Percentiles rank a stretch among this genome's conserved stretches.
phyloP scores from a whole-genome alignment of 192 early-diverging fungal species.

The Obelidium mucronatum region DNA sequence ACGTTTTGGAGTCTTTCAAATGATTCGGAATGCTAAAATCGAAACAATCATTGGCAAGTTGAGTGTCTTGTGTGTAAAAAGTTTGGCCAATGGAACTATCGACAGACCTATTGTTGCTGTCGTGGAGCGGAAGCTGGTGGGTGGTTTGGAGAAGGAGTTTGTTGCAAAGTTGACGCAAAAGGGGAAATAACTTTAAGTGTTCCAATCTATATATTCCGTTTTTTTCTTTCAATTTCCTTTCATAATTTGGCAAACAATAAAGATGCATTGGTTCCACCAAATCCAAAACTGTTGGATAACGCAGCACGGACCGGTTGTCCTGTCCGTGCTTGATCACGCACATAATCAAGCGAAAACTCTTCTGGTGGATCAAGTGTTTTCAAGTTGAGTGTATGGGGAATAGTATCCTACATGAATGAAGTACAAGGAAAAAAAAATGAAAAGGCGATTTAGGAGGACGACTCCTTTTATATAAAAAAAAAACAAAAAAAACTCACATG shows the following conservation, averaged over 20 bases:
- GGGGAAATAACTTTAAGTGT: not conserved
- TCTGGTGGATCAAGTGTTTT: slow-evolving; percentile 45
- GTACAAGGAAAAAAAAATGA: not conserved
- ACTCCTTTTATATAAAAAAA: not conserved
- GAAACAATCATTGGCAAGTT: slow-evolving; percentile 18
- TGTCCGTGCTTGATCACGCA: slow-evolving; percentile 71
- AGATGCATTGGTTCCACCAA: slow-evolving; percentile 70
- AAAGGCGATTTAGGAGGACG: not conserved
- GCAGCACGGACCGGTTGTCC: slow-evolving; percentile 67
- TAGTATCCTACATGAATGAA: slow-evolving; percentile 58
- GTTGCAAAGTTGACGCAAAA: not conserved
- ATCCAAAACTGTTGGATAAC: slow-evolving; percentile 91
- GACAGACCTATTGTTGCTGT: slow-evolving; percentile 16
- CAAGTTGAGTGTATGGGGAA: slow-evolving; percentile 90
- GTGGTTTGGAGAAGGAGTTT: not conserved
- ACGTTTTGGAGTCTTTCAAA: slow-evolving; percentile 22
- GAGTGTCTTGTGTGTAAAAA: slow-evolving; percentile 8
- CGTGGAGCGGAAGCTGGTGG: slow-evolving; percentile 22
- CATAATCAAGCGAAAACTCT: slow-evolving; percentile 86
- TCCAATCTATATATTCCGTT: not conserved
- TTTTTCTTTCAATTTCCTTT: not conserved
- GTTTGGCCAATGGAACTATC: not conserved
- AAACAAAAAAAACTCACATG: slow-evolving; percentile 49
- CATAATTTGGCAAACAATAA: slow-evolving; percentile 47
- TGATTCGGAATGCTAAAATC: slow-evolving; percentile 1